Conservation (phyloP, 441 rosid genomes). For the Croton laevigatus region DNA sequence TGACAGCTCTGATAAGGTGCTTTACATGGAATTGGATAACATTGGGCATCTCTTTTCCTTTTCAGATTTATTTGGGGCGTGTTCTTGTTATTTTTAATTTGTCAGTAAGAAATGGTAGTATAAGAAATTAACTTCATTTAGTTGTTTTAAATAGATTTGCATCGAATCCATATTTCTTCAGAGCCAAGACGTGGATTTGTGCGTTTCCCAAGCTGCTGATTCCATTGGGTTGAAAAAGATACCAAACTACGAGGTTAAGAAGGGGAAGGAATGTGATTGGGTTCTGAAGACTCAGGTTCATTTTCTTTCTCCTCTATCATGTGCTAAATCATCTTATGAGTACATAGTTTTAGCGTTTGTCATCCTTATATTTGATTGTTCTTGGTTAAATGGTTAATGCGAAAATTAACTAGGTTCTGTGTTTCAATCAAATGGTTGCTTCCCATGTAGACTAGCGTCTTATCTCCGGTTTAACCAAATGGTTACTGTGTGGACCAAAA, state of each 20-base stretch:
- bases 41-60: neutral
- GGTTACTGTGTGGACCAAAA: neutral
- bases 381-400: neutral
- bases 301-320: slow-evolving; percentile 6
- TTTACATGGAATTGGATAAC: neutral
- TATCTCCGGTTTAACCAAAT: neutral
- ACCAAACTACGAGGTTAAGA: slow-evolving; percentile 28
- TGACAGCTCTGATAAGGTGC: slow-evolving; percentile 54
- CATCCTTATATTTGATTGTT: neutral
- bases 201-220: slow-evolving; percentile 67
- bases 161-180: slow-evolving; percentile 67
- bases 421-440: neutral
- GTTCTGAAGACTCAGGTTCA: slow-evolving; percentile 63
- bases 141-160: slow-evolving; percentile 39
- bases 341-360: neutral
- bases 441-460: neutral
- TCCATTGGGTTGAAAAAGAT: slow-evolving; percentile 65
- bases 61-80: too few species aligned
- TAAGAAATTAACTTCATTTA: neutral
- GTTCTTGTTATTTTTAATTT: too few species aligned
- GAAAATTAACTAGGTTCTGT: neutral
- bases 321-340: neutral
- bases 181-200: slow-evolving; percentile 47
- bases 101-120: too few species aligned
- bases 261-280: slow-evolving; percentile 66